Evolutionary conservation across 2,329 filamentous ascomycete species (phyloP), one percentile per base, ranked within the genome.

Genomic region (Colletotrichum gigasporum): DNA sequence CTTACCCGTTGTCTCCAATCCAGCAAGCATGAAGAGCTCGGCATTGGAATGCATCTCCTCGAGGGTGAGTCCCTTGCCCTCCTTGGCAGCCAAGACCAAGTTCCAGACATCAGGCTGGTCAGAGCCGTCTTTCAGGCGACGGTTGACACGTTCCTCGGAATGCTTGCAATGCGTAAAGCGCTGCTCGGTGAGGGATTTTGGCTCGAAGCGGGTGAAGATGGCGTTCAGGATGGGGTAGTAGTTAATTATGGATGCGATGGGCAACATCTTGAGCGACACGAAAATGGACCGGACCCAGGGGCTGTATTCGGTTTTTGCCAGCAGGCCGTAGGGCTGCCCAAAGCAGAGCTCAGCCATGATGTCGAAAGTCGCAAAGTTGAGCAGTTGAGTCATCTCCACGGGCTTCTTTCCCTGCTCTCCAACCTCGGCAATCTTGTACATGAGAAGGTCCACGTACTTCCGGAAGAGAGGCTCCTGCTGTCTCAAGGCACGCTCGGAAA

Each of bases 381-480:
- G 68, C 59, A 66, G 48, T 22, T 59, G 60, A 3, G 60, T 65
- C 59, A 72, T 57, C 6, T 71, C 68, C 48, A 71, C 57, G 7
- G 70, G 51, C 14, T 48, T 48, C 10, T n/a, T 24, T 2, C 53
- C 56, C 1, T 50, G 47, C 10, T 57, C 55, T 16, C 60, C 61
- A 7, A 69, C 56, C n/a, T 79, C 75, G n/a, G 69, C 70, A 35
- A 82, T 67, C 44, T 74, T 77, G 16, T 69, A 61, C 41, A 79
- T 71, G 48, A 82, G 74, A 20, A 78, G 65, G 39, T 78, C 71
- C 24, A 75, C 74, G 63, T 81, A 79, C 2, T 69, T 72, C 53
- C 73, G 71, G 63, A 82, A 69, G 9, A 71, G 51, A 8, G 65
- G 64, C 39, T 71, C 68, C 28, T 71, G 69, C 12, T 61, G 52